A percentile compares a stretch with the other conserved stretches of the same genome.
phyloP scores from a whole-genome alignment of 371 early-diverging fungal species.

The Mycotypha africana region DNA sequence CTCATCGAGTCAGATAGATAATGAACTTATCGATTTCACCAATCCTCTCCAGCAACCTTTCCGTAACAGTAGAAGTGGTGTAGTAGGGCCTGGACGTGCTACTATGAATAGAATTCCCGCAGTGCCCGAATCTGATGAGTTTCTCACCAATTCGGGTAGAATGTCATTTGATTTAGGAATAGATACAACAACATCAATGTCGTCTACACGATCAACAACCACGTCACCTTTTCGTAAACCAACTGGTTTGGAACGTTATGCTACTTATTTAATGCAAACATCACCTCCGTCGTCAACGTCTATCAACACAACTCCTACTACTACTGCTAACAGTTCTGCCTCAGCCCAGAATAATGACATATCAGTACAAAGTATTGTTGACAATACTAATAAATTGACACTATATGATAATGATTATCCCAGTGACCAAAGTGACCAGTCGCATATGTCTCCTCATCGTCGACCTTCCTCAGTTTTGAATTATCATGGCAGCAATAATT shows the following conservation, averaged over 20 bases:
- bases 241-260: conserved; percentile 11
- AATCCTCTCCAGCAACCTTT: conserved; percentile 24
- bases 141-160: too few species aligned
- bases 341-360: background rate
- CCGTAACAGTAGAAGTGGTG: too few species aligned
- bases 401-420: conserved; percentile 41
- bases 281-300: too few species aligned
- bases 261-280: conserved; percentile 7
- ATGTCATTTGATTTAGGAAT: conserved; percentile 6
- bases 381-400: conserved; percentile 10
- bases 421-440: conserved; percentile 37
- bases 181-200: too few species aligned
- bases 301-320: background rate
- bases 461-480: conserved; percentile 11
- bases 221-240: conserved; percentile 7
- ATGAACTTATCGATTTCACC: conserved; percentile 21
- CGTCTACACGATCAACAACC: background rate
- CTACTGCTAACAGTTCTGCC: background rate
- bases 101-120: conserved; percentile 46
- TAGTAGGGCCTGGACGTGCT: too few species aligned
- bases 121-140: conserved; percentile 47
- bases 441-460: background rate
- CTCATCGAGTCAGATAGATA: conserved; percentile 4
- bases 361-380: conserved; percentile 8
- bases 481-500: too few species aligned